A percentile compares a stretch with the other conserved stretches of the same genome.
These are phyloP conservation scores for Bolboschoenus planiculmis DNA, from an alignment of 176 grass and related monocot species.

Conservation along the genomic window DNA sequence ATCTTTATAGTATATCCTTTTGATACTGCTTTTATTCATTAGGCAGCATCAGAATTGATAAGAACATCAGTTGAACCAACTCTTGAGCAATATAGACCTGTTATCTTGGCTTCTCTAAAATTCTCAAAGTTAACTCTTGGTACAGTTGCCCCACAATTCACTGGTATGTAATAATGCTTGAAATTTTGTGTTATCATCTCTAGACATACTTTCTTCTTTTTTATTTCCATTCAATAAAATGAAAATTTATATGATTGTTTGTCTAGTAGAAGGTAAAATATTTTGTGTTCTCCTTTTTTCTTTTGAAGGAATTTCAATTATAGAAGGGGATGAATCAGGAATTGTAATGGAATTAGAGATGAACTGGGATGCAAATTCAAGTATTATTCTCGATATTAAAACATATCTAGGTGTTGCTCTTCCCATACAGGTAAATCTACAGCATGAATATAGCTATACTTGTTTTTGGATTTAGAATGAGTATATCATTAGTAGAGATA, in stretches of 20 bases:
- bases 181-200: slow-evolving; percentile 1
- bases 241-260: slow-evolving; percentile 9
- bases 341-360: slow-evolving; percentile 89
- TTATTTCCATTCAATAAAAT: background rate
- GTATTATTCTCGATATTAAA: slow-evolving; percentile 82
- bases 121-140: slow-evolving; percentile 98
- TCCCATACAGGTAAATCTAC: slow-evolving; percentile 70
- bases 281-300: background rate
- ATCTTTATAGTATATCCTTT: slow-evolving; percentile 4
- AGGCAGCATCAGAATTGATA: slow-evolving; percentile 92
- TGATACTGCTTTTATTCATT: slow-evolving; percentile 25
- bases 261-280: background rate
- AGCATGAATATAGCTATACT: background rate
- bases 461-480: background rate
- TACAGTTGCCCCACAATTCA: slow-evolving; percentile 94
- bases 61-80: slow-evolving; percentile 75
- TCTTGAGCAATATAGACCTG: slow-evolving; percentile 86
- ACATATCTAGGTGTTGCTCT: slow-evolving; percentile 80
- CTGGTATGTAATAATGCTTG: slow-evolving; percentile 43
- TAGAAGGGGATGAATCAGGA: slow-evolving; percentile 70
- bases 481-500: background rate
- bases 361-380: slow-evolving; percentile 98
- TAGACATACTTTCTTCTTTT: slow-evolving; percentile 8
- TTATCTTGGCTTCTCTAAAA: slow-evolving; percentile 64
- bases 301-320: slow-evolving; percentile 71